A percentile compares a stretch with the other conserved stretches of the same genome.
These are phyloP conservation scores for Jatropha curcas DNA, from an alignment of 345 rosid genomes.

Conservation along the genomic window DNA sequence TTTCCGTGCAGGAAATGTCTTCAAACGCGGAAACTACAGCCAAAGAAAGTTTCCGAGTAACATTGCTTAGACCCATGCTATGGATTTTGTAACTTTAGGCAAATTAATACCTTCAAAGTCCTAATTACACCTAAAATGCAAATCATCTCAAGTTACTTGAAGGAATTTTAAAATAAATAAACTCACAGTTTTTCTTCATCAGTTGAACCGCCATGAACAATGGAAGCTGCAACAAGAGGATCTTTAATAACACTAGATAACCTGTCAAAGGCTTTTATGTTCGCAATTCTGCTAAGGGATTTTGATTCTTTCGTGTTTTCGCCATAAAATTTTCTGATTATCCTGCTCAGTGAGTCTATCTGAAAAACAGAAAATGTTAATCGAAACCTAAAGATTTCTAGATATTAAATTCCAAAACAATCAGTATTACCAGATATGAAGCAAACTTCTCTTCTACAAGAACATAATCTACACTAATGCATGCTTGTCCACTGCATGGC, in stretches of 20 bases:
- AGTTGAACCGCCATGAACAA: slow-evolving; percentile 66
- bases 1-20: too few relatives aligned
- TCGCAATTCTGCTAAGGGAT: slow-evolving; percentile 52
- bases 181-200: slow-evolving; percentile 65
- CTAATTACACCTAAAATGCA: too few relatives aligned
- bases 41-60: too few relatives aligned
- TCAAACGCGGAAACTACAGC: too few relatives aligned
- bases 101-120: neutral
- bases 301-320: slow-evolving; percentile 53
- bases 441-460: slow-evolving; percentile 63
- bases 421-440: slow-evolving; percentile 52
- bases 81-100: neutral
- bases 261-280: slow-evolving; percentile 55
- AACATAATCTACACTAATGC: slow-evolving; percentile 68
- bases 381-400: neutral
- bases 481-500: slow-evolving; percentile 76
- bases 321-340: slow-evolving; percentile 56
- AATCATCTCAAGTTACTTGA: neutral
- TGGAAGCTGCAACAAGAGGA: slow-evolving; percentile 57
- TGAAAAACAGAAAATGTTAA: slow-evolving; percentile 32
- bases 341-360: slow-evolving; percentile 58
- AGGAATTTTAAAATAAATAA: neutral
- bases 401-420: too few relatives aligned
- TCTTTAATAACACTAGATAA: slow-evolving; percentile 51
- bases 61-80: too few relatives aligned